Base-by-base conservation (phyloP, 805 yeast genomes). In the Blastobotrys attinorum region DNA sequence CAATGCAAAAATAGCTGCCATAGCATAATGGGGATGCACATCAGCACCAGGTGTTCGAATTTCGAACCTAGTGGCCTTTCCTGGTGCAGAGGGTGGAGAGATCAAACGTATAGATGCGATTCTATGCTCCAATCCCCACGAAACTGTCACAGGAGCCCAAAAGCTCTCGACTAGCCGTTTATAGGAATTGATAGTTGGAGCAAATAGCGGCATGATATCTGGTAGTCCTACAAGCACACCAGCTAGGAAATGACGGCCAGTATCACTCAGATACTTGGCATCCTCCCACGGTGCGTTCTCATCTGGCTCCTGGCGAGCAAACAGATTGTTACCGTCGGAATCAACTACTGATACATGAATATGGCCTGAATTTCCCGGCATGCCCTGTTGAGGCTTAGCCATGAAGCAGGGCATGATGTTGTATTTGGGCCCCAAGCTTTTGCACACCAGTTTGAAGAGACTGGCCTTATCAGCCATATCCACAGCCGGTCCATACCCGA, bases 41-140 rank as follows among this genome's bases (percentile, higher is more conserved):
- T 61, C 65, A n/a, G 65, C 65, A 16, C 65, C 65, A 2, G 65
- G 65, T 20, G 62, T 59, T 27, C 65, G 48, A n/a, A 61, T 55
- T 39, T 61, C 65, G 18, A 61, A 49, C 7, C 65, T 45, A 16
- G 62, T 56, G 11, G 58, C 55, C 42, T 52, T 54, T 3, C 57
- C 48, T 1, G 56, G 37, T 17, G 55, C 51, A 4, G 45, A 39
- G 4, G 55, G 51, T 7, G 62, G 60, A 5, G 58, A 50, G 29
- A 61, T 61, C 11, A 61, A 51, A 5, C 65, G 53, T 34, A 61
- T 54, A 3, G 61, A 56, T 10, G 65, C 64, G 22, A 61, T 52
- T 27, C 65, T 49, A 44, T 61, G 62, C 44, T 61, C 65, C 13
- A 53, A 47, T 2, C 65, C 65, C 65, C 65, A 61, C 8, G 60